Evolutionary conservation across 306 rosid genomes (phyloP), one percentile per base, ranked within the genome.

Genomic region (Senna tora): DNA sequence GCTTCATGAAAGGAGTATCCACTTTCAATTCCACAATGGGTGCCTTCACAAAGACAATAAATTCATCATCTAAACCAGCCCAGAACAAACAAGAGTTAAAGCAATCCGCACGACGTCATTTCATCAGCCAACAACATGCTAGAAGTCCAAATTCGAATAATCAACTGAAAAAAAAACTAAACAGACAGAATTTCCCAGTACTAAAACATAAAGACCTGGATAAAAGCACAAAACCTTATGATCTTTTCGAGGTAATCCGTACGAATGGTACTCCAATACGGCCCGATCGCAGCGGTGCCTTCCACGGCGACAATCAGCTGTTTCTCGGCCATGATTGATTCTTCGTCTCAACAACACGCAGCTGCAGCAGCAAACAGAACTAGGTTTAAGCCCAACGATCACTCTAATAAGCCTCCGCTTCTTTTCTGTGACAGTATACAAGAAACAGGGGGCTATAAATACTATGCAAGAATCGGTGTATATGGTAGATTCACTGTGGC

Each of bases 231-330:
- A 7, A 30, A 92, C 98, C 98, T 88, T 71, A 87, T 77, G 62
- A 92, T 77, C 85, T 92, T 92, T 6, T 89, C 94, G 13, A 92
- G 82, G 81, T 92, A 92, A 79, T 92, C 98, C 50, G 72, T 62
- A 38, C 73, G 72, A 66, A 88, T n/a, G 43, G 84, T 72, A 14
- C 69, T 67, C 98, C 96, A 92, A 73, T 79, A 88, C 25, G 92
- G 94, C 0, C 98, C 96, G 90, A 92, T 83, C 22, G 94, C 96
- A 4, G 92, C 96, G 32, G 96, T 92, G 59, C 87, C 84, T 80
- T 92, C 98, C 7, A 90, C 98, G 33, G 46, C 94, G 6, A 92
- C 79, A 79, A 88, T 88, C 77, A 92, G 78, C 82, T 86, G 96
- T 87, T 83, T 92, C 77, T 87, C 98, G 22, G 83, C 90, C 98